Base-by-base conservation (phyloP, 177 flowering plant species). In the Vitis hybrid region DNA sequence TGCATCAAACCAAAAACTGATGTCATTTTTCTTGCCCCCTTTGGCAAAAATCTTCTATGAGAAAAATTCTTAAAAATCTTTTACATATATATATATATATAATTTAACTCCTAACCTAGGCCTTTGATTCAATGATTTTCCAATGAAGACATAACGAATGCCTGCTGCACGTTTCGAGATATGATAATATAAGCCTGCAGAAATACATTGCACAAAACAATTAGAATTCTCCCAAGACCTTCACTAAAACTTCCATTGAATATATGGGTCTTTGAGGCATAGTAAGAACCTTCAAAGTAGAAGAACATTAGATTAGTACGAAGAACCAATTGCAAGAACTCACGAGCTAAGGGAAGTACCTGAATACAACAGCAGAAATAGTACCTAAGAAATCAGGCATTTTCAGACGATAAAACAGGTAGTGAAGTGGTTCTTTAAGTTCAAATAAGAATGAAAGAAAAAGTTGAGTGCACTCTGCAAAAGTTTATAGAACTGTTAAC, bases 231-330 rank as follows among this genome's bases (percentile, higher is more conserved):
- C 61, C 45, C 11, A 22, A 45, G 57, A 57, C 7, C 2, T 21
- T 57, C 19, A 22, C 5, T 9, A 53, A 15, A 73, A 58, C 31
- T 10, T 13, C 12, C 19, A 65, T 29, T 12, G 39, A 70, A 49
- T 18, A 49, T 16, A 33, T 48, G 66, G 56, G 60, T 52, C 15
- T 19, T 14, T 9, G 15, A 68, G 66, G 52, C 51, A 22, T 6
- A 70, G 56, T 7, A 74, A 65, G 52, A 68, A 93, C 99, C 98
- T 89, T 96, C 99, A 78, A 96, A 96, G 84, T 93, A 96, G 82
- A 96, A 96, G 70, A 93, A 82, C 99, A 96, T 96, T 62, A 96
- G 89, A 68, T 93, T 96, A 29, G 95, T 71, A 55, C 98, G 99
- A 62, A 96, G 79, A 72, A 87, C 74, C 83, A 93, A 76, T 75